A percentile compares a stretch with the other conserved stretches of the same genome.
Conservation (phyloP, 2,329 filamentous ascomycete species). For the Stachybotrys chartarum region DNA sequence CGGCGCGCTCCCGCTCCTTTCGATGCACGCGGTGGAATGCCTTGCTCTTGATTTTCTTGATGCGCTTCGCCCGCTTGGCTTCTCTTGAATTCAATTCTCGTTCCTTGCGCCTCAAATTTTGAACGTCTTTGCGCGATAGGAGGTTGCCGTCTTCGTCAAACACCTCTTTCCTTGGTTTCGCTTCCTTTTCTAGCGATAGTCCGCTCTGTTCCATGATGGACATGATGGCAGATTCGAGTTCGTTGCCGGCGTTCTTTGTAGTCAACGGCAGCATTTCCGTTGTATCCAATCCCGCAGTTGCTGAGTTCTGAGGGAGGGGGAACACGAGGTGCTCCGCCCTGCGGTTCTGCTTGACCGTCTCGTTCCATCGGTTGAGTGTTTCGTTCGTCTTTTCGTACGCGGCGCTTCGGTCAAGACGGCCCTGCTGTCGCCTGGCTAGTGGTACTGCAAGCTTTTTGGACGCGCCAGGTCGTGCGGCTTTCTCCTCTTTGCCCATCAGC, state of each 20-base stretch:
- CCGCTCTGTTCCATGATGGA: slow-evolving; percentile 87
- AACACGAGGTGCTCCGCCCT: slow-evolving; percentile 86
- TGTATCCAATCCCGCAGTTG: slow-evolving; percentile 50
- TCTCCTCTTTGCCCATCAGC: slow-evolving; percentile 59
- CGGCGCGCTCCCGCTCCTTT: slow-evolving; percentile 54
- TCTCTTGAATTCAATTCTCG: slow-evolving; percentile 84
- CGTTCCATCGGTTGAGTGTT: slow-evolving; percentile 83
- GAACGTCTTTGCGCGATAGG: slow-evolving; percentile 62
- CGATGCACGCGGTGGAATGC: slow-evolving; percentile 87
- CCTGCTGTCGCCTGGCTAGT: slow-evolving; percentile 78
- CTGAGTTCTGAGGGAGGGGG: slow-evolving; percentile 68
- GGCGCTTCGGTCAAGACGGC: slow-evolving; percentile 69
- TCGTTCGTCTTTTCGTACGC: slow-evolving; percentile 91
- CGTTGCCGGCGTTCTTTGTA: slow-evolving; percentile 59
- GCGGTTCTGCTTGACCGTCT: slow-evolving; percentile 91
- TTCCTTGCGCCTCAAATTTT: slow-evolving; percentile 68
- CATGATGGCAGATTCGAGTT: slow-evolving; percentile 80
- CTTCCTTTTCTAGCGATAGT: slow-evolving; percentile 44
- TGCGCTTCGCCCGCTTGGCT: slow-evolving; percentile 78
- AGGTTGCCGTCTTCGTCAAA: slow-evolving; percentile 66
- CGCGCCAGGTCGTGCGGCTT: slow-evolving; percentile 35
- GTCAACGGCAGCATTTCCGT: slow-evolving; percentile 60
- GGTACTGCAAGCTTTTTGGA: slow-evolving; percentile 72
- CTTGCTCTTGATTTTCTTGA: slow-evolving; percentile 99
- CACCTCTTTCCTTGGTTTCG: slow-evolving; percentile 48